Evolutionary conservation across 2,329 filamentous ascomycete genomes (phyloP), one percentile per base, ranked within the genome.

Genomic region (Xylariaceae sp.): DNA sequence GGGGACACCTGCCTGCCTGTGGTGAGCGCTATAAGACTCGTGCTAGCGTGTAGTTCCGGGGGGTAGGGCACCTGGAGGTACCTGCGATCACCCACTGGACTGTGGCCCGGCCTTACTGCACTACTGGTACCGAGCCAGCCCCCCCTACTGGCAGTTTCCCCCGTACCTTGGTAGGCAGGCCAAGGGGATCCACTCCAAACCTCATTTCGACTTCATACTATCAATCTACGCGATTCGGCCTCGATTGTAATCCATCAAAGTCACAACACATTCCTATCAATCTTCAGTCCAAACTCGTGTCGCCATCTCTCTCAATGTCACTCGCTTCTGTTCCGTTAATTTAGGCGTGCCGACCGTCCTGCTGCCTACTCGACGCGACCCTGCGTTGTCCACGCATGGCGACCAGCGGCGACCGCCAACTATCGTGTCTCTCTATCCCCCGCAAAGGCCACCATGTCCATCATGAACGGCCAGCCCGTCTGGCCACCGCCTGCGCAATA

Each of bases 401-500:
- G 78, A 72, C 77, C 73, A 78, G 79, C 79, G 78, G 79, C 79
- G 77, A 73, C 76, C 73, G 68, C 70, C 73, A 72, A 70, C 73
- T 69, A 64, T 70, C 70, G 70, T 66, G 70, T 74, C 72, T 72
- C 72, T 72, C 71, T 76, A 76, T 73, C 76, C 73, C 71, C 70
- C 70, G 68, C 52, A 54, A 72, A 73, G 72, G 71, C 71, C 72
- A 80, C 73, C 71, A 87, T 87, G 84, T 84, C 84, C 71, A 76
- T 84, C 74, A 75, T 79, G 73, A 84, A 85, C 74, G 79, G 83
- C 74, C 82, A 85, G 75, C 74, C 80, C 64, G 69, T 73, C 77
- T 88, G 86, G 85, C 79, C 79, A 60, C 77, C 83, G 64, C 79
- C 83, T 64, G 76, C 78, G 59, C 69, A 75, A 59, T 73, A 75